Evolutionary conservation across 1,139 yeast genomes (phyloP).

Genomic region (Taphrina populina): DNA sequence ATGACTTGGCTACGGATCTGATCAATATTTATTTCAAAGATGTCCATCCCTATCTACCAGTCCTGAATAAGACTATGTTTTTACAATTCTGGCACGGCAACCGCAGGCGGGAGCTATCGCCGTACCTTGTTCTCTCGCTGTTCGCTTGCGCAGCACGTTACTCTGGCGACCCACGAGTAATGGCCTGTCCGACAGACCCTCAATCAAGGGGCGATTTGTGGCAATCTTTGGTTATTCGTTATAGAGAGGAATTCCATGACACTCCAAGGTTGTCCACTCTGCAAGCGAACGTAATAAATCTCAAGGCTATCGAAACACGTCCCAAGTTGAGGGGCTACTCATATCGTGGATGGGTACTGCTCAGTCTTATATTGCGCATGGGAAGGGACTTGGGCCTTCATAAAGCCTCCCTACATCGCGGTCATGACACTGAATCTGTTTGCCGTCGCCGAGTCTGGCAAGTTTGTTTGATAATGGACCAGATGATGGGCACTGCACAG

Average conservation of each 20-base stretch:
- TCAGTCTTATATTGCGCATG: slow-evolving; percentile 17
- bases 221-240: slow-evolving; percentile 2
- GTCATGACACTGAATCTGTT: slow-evolving; percentile 16
- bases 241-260: slow-evolving; percentile 19
- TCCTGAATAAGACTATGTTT: slow-evolving; percentile 16
- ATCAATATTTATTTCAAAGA: slow-evolving; percentile 19
- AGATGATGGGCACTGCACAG: slow-evolving; percentile 31
- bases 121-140: slow-evolving; percentile 12
- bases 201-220: slow-evolving; percentile 17
- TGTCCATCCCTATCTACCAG: slow-evolving; percentile 30
- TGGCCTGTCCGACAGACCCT: slow-evolving; percentile 5
- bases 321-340: slow-evolving; percentile 17
- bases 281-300: slow-evolving; percentile 27
- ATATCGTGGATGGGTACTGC: slow-evolving; percentile 23
- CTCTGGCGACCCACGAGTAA: slow-evolving; percentile 17
- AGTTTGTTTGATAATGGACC: slow-evolving; percentile 27
- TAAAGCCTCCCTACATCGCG: slow-evolving; percentile 6
- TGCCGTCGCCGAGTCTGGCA: slow-evolving; percentile 30
- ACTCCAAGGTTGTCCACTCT: slow-evolving; percentile 24
- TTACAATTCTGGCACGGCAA: slow-evolving; percentile 6
- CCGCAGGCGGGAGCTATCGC: slow-evolving; percentile 6
- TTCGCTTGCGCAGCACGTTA: slow-evolving; percentile 31
- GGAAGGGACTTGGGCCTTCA: slow-evolving; percentile 26
- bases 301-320: slow-evolving; percentile 30
- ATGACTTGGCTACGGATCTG: slow-evolving; percentile 20